Base-by-base conservation (phyloP, 805 yeast species). In the Starmera dryadoides region DNA sequence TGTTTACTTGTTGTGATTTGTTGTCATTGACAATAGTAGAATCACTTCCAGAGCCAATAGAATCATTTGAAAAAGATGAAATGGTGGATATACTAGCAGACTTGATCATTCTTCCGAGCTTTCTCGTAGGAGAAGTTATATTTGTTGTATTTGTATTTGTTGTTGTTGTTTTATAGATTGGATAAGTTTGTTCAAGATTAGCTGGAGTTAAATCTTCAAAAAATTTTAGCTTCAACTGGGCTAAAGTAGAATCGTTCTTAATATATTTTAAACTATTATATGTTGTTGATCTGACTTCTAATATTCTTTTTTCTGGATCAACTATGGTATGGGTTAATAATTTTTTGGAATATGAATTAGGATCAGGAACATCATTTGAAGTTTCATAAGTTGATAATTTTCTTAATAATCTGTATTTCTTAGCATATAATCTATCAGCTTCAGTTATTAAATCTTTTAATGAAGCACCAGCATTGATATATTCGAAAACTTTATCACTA, bases 71-170 rank as follows among this genome's bases (percentile, higher is more conserved):
- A 6, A 49, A 46, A 2, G 49, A 42, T 5, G 52, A 42, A 3
- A 49, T 12, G 5, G 59, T 50, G 26, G 45, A 52, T n/a, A 52
- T 36, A 34, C 62, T 56, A 6, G 62, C 55, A 0, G 62, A 56
- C 30, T 48, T 45, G 16, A 58, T 56, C 40, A 58, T 38, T 34
- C 36, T 43, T 2, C 51, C 30, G 1, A 58, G 30, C 36, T 41
- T 49, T 37, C 46, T 50, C 4, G 49, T 48, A 20, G 51, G 58
- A 34, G 28, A 39, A 19, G 30, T 19, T 29, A n/a, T n/a, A n/a
- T n/a, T n/a, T n/a, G n/a, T n/a, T 21, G 23, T 21, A 21, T 21
- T 21, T 6, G 23, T 6, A 9, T 6, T 21, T 6, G 9, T 9
- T 21, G 6, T 6, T 21, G 23, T 21, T 21, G 23, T 21, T 9